A percentile compares a stretch with the other conserved stretches of the same genome.
Conservation (phyloP, 108 stramenopile genomes). For the Parmales sp. region DNA sequence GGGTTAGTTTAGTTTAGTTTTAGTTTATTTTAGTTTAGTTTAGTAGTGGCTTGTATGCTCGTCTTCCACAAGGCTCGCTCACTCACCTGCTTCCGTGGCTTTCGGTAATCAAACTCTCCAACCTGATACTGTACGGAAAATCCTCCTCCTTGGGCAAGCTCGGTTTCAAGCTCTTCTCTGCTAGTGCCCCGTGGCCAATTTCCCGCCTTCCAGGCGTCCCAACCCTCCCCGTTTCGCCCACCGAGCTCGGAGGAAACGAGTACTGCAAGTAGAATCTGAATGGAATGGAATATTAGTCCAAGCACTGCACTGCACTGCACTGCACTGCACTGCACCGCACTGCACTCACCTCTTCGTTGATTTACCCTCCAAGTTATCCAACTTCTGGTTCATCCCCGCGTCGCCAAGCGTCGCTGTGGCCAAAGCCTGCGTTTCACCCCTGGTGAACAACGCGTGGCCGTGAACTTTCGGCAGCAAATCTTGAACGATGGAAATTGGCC, state of each 20-base stretch:
- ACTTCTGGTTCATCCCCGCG: slow-evolving; percentile 74
- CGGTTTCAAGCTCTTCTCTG: slow-evolving; percentile 60
- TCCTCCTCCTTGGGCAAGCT: slow-evolving; percentile 50
- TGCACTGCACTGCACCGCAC: too few relatives aligned
- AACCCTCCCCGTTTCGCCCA: slow-evolving; percentile 79
- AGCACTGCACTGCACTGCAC: too few relatives aligned
- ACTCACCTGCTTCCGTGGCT: slow-evolving; percentile 69
- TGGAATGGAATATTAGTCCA: too few relatives aligned
- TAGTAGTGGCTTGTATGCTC: too few relatives aligned
- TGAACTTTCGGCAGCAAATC: slow-evolving; percentile 52
- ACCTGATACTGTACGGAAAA: slow-evolving; percentile 70
- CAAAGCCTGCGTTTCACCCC: slow-evolving; percentile 86
- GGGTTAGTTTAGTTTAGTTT: too few relatives aligned
- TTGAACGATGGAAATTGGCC: slow-evolving; percentile 39
- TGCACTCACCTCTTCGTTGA: slow-evolving; percentile 62
- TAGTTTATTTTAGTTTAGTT: too few relatives aligned
- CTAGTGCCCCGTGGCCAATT: slow-evolving; percentile 76
- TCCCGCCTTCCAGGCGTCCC: slow-evolving; percentile 79
- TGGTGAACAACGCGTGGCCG: slow-evolving; percentile 82
- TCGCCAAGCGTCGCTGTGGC: slow-evolving; percentile 77
- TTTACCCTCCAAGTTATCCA: slow-evolving; percentile 69
- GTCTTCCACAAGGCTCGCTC: too few relatives aligned
- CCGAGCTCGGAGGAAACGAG: slow-evolving; percentile 83
- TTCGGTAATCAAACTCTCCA: slow-evolving; percentile 72
- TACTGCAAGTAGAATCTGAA: slow-evolving; percentile 96